A percentile compares a stretch with the other conserved stretches of the same genome.
These are phyloP conservation scores for Ananas comosus DNA, from an alignment of 176 grass and related monocot genomes.

Conservation along the genomic window DNA sequence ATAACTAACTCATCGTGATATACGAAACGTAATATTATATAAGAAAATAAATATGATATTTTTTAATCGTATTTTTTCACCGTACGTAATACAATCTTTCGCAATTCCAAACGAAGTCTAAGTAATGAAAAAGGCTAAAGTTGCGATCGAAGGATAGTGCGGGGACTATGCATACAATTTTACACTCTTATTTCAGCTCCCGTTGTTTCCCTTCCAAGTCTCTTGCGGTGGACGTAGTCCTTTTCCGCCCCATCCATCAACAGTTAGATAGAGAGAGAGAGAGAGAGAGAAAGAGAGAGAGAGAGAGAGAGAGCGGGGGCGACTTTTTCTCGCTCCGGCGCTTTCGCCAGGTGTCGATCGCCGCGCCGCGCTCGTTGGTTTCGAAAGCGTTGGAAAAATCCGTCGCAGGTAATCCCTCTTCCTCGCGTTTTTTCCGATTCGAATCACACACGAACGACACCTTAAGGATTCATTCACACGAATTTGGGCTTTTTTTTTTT, in stretches of 20 bases:
- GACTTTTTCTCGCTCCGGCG: neutral
- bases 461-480: no score
- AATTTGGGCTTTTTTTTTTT: no score
- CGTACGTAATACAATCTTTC: no score
- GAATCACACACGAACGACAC: neutral
- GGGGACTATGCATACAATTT: neutral
- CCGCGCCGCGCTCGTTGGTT: neutral
- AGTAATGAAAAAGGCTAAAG: no score
- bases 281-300: neutral
- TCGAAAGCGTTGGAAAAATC: neutral
- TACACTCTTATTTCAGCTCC: no score
- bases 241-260: neutral
- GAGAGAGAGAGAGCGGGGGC: neutral
- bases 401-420: conserved; percentile 1
- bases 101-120: no score
- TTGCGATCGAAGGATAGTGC: neutral
- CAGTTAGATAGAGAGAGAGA: neutral
- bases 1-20: no score
- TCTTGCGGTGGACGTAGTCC: neutral
- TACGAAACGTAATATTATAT: no score
- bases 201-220: neutral
- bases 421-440: neutral
- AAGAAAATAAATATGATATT: no score
- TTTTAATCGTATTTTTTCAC: no score
- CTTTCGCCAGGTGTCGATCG: neutral